Conservation (phyloP, 192 early-diverging fungal genomes). For the Coemansia aciculifera region DNA sequence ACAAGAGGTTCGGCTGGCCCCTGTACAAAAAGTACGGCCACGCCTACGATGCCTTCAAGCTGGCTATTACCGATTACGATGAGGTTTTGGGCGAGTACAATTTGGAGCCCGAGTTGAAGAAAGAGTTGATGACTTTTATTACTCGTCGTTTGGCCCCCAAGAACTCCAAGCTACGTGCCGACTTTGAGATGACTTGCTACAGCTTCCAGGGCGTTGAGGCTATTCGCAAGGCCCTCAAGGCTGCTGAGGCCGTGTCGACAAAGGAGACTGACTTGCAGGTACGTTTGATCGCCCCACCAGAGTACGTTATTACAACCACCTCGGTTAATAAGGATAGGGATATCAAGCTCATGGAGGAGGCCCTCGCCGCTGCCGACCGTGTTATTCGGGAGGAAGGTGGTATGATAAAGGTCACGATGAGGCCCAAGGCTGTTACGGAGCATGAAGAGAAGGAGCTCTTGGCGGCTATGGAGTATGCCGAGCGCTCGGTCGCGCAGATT, state of each 20-base stretch:
- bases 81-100: slow-evolving; percentile 81
- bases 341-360: slow-evolving; percentile 86
- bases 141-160: slow-evolving; percentile 91
- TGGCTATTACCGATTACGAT: slow-evolving; percentile 83
- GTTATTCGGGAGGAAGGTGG: slow-evolving; percentile 71
- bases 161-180: slow-evolving; percentile 93
- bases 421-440: slow-evolving; percentile 87
- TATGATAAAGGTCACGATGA: slow-evolving; percentile 82
- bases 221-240: slow-evolving; percentile 84
- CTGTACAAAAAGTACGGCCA: slow-evolving; percentile 95
- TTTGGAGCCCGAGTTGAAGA: slow-evolving; percentile 61
- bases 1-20: slow-evolving; percentile 87
- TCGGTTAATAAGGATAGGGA: slow-evolving; percentile 82
- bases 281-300: slow-evolving; percentile 88
- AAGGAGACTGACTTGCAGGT: slow-evolving; percentile 80
- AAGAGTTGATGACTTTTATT: slow-evolving; percentile 83
- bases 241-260: slow-evolving; percentile 81
- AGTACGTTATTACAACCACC: slow-evolving; percentile 89
- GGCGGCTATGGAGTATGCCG: slow-evolving; percentile 82
- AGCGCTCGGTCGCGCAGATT: slow-evolving; percentile 91
- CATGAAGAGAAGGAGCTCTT: slow-evolving; percentile 93
- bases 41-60: slow-evolving; percentile 96
- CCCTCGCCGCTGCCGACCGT: slow-evolving; percentile 78
- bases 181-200: slow-evolving; percentile 92
- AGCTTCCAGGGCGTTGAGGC: slow-evolving; percentile 96